Evolutionary conservation across 352 stramenopile genomes (phyloP), one percentile per base, ranked within the genome.

Genomic region (Globisporangium carolinianum): DNA sequence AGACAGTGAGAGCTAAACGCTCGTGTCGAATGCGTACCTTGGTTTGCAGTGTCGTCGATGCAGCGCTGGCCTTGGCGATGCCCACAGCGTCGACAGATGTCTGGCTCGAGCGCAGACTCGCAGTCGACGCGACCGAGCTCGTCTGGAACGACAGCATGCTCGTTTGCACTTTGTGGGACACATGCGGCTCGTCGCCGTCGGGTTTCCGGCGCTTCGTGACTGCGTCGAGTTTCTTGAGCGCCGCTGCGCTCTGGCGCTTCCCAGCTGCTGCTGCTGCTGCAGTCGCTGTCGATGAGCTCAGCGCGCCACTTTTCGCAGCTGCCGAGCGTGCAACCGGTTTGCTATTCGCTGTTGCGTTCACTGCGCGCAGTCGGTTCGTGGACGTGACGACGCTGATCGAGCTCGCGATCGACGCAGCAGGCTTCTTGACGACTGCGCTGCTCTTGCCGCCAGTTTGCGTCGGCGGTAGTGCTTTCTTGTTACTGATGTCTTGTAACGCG

Each of bases 401-500:
- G 35, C 45, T 58, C 18, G 42, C 43, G 36, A 32, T 36, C 10
- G 35, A 15, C 10, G 45, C 36, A 3, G n/a, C 45, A 14, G 60
- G 47, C 43, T 74, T 75, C 53, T 76, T 76, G 35, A 47, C 43
- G 35, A 57, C 35, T 1, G 54, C 42, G 36, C 32, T 37, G 18
- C 24, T 24, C 48, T 78, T 76, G n/a, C 68, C 53, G 38, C 48
- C 69, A 9, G 17, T 17, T 50, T 58, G 39, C 15, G 42, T 55
- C 24, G 50, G 8, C n/a, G 43, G 59, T 32, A n/a, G 63, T 37
- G 12, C 53, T 50, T 74, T 79, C 65, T 81, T 82, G 53, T 93
- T 93, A 62, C 79, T 91, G 65, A 93, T 93, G 58, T 93, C 81
- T 65, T 90, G 77, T 41, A 93, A 66, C 9, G 83, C 73, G 37